Evolutionary conservation across 163 green algal genomes (phyloP), one percentile per base, ranked within the genome.

Genomic region (Prototheca stagnorum): DNA sequence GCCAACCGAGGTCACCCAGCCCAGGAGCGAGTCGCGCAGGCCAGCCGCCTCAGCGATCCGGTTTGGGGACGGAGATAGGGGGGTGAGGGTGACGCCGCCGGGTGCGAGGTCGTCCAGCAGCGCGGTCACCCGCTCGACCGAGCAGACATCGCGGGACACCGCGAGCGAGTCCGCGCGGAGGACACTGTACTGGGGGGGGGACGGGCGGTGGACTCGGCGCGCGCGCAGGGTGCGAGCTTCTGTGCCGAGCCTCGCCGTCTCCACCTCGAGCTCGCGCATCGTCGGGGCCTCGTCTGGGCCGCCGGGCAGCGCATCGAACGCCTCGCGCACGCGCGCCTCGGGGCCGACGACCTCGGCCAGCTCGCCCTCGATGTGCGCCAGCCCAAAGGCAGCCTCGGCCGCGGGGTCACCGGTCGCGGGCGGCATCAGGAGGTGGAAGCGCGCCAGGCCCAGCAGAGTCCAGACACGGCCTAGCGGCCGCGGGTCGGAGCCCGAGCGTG

Each of bases 381-480:
- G 50, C 35, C 67, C 49, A 28, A 74, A 44, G 1, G 24, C 29
- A 26, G 74, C 71, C 56, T 79, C 83, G 45, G 61, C 70, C 0
- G 81, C 82, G 14, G 88, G 88, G 68, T 97, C 88, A 1, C 83
- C 52, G 0, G 76, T 74, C 3, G 63, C 37, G 4, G 79, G 71
- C 7, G 83, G 84, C 22, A 64, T 21, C 4, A 80, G 64, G 20
- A 96, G 72, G 35, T 88, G 75, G 39, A 95, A 59, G 20, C 88
- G 69, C 21, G 74, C 25, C 26, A 69, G 43, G 25, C 79, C 85
- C 20, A 97, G 56, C 50, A 88, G 50, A 11, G 66, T 39, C 85
- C 82, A 95, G 9, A 64, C 70, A 5, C 54, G 55, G 14, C 84
- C 88, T 1, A 73, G 64, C 36, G 22, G 36, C 36, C 5, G 16